These are phyloP conservation scores for Lecanosticta acicola DNA, from an alignment of 2,329 filamentous ascomycete species.

Conservation along the genomic window DNA sequence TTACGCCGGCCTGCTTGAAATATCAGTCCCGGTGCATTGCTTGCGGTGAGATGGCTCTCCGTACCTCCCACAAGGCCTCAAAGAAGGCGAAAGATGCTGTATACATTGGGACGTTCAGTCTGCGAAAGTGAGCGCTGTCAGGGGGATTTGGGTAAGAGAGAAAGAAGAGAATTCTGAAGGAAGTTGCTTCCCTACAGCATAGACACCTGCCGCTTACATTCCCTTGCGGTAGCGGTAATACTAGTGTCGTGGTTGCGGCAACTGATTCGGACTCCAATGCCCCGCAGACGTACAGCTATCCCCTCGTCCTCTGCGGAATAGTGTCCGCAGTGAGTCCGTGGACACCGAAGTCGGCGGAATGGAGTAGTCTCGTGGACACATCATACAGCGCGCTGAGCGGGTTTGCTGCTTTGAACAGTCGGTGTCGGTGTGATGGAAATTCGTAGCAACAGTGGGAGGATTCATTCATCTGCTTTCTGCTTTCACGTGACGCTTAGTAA, in stretches of 20 bases:
- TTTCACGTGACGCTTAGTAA: too few relatives aligned
- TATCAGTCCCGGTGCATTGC: background rate
- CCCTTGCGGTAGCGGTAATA: too few relatives aligned
- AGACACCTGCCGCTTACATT: too few relatives aligned
- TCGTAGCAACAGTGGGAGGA: too few relatives aligned
- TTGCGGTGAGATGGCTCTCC: conserved; percentile 4
- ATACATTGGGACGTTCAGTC: conserved; percentile 43
- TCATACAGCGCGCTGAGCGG: too few relatives aligned
- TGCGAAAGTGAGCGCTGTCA: background rate
- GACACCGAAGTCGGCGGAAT: too few relatives aligned
- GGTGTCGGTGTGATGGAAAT: too few relatives aligned
- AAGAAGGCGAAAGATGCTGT: conserved; percentile 79
- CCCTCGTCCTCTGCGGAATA: background rate
- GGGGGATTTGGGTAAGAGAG: background rate
- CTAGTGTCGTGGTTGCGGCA: background rate
- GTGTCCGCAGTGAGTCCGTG: background rate
- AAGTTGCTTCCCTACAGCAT: too few relatives aligned
- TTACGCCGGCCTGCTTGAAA: conserved; percentile 46
- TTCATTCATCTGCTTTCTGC: too few relatives aligned
- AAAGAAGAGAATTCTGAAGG: background rate
- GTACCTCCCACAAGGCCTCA: conserved; percentile 68
- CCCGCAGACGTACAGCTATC: background rate
- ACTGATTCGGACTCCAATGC: background rate
- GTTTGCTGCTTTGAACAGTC: too few relatives aligned
- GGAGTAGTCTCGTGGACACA: too few relatives aligned